phyloP scores from a whole-genome alignment of 2,329 filamentous ascomycete species.

The Apiospora malaysiana region DNA sequence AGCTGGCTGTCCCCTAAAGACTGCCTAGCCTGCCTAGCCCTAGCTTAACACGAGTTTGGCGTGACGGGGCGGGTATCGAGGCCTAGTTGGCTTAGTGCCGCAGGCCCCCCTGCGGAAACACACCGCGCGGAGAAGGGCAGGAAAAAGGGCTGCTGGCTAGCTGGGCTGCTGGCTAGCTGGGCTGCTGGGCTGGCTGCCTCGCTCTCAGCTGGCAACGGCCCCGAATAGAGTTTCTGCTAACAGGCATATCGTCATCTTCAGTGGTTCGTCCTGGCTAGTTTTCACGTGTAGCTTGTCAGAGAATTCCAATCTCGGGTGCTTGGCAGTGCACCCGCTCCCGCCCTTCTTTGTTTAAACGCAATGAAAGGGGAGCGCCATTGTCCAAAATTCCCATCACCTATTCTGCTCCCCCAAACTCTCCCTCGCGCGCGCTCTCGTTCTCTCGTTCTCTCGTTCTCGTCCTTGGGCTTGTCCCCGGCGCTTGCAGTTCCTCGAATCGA shows the following conservation, averaged over 20 bases:
- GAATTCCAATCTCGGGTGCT: not conserved
- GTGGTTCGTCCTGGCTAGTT: not conserved
- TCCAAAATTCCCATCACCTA: not conserved
- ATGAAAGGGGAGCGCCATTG: not conserved
- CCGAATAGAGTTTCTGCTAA: constrained; percentile 8
- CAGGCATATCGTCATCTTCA: not conserved
- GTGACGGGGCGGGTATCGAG: constrained; percentile 13
- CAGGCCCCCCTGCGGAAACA: constrained; percentile 7
- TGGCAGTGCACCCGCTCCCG: constrained; percentile 4
- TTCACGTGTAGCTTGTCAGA: not conserved
- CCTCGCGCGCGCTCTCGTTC: not conserved
- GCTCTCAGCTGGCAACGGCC: constrained; percentile 14
- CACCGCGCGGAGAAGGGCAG: not conserved
- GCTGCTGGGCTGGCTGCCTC: not conserved
- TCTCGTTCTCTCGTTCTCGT: not conserved
- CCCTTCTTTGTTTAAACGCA: not conserved
- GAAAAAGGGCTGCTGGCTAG: no score
- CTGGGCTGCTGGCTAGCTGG: no score
- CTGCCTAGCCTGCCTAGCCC: not conserved
- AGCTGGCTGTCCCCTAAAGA: not conserved
- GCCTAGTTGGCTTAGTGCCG: not conserved
- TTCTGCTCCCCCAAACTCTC: not conserved
- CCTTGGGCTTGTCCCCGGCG: not conserved
- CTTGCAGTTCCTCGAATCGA: not conserved
- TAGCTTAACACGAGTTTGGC: not conserved